Conservation (phyloP, 345 rosid species). For the Dovyalis caffra region DNA sequence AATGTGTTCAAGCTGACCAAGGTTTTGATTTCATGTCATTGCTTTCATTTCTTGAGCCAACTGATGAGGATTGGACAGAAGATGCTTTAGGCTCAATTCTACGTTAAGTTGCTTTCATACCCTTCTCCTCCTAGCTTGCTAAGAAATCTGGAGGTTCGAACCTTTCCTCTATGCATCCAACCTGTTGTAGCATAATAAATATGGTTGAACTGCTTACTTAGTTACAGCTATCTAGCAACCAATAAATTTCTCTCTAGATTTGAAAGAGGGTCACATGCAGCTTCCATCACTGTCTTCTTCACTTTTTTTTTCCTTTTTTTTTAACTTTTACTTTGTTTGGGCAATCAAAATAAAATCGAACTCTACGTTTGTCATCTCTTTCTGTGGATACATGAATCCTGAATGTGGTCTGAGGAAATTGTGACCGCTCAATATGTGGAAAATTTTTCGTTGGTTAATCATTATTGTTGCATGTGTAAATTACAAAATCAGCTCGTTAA, state of each 20-base stretch:
- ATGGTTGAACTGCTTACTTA: not conserved
- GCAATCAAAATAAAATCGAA: not conserved
- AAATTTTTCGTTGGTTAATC: not conserved
- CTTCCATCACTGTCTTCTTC: not conserved
- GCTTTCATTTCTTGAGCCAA: slow-evolving; percentile 24
- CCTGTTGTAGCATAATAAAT: not conserved
- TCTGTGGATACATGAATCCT: not conserved
- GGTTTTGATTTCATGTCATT: slow-evolving; percentile 17
- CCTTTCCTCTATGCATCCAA: not conserved
- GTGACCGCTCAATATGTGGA: not conserved
- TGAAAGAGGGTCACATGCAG: too few relatives aligned
- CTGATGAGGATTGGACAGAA: slow-evolving; percentile 19
- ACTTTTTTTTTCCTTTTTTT: not conserved
- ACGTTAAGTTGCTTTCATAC: not conserved
- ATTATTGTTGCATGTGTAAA: not conserved
- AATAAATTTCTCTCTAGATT: too few relatives aligned
- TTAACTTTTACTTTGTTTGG: too few relatives aligned
- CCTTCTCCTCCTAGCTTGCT: too few relatives aligned
- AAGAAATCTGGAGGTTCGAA: not conserved
- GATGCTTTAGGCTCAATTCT: not conserved
- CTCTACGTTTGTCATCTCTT: too few relatives aligned
- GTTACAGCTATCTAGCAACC: not conserved
- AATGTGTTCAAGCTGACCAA: not conserved
- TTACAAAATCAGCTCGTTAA: too few relatives aligned
- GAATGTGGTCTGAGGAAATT: not conserved